Conservation (phyloP, 768 basidiomycete genomes). For the Strobilomyces confusus region DNA sequence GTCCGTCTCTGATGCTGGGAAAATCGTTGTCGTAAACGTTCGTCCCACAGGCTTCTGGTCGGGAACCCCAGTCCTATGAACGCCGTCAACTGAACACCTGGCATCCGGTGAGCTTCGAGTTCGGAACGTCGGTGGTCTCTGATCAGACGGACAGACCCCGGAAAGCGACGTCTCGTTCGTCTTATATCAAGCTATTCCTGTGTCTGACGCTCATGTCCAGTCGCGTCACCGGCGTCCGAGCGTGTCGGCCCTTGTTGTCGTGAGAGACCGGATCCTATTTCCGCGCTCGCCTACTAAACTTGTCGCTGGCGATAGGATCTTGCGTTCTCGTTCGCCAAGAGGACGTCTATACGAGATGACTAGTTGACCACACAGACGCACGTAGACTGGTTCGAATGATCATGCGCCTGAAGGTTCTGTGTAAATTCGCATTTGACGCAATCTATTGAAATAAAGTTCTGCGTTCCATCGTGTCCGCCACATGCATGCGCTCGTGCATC, state of each 20-base stretch:
- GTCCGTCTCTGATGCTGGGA: slow-evolving; percentile 6
- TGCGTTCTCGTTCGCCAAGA: slow-evolving; percentile 14
- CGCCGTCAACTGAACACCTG: not conserved
- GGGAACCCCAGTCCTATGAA: not conserved
- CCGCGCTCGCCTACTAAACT: not conserved
- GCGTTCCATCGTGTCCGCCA: too few relatives aligned
- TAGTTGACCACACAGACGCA: too few relatives aligned
- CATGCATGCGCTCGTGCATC: too few relatives aligned
- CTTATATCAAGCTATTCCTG: slow-evolving; percentile 7
- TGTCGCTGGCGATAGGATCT: slow-evolving; percentile 27
- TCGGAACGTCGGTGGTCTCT: not conserved
- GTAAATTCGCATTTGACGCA: too few relatives aligned
- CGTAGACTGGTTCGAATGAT: too few relatives aligned
- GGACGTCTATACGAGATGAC: not conserved
- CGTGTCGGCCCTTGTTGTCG: slow-evolving; percentile 21
- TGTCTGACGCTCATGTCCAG: not conserved
- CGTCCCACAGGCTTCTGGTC: slow-evolving; percentile 7
- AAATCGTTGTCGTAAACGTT: slow-evolving; percentile 2
- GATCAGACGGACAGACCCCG: slow-evolving; percentile 8
- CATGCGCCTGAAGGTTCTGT: too few relatives aligned
- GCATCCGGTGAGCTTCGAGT: slow-evolving; percentile 1
- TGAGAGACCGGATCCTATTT: slow-evolving; percentile 7
- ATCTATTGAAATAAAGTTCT: too few relatives aligned
- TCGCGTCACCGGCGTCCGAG: slow-evolving; percentile 13
- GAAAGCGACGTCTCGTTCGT: not conserved